A percentile compares a stretch with the other conserved stretches of the same genome.
Evolutionary conservation across 2,329 filamentous ascomycete genomes (phyloP).

Genomic region (Neofusicoccum sp.): DNA sequence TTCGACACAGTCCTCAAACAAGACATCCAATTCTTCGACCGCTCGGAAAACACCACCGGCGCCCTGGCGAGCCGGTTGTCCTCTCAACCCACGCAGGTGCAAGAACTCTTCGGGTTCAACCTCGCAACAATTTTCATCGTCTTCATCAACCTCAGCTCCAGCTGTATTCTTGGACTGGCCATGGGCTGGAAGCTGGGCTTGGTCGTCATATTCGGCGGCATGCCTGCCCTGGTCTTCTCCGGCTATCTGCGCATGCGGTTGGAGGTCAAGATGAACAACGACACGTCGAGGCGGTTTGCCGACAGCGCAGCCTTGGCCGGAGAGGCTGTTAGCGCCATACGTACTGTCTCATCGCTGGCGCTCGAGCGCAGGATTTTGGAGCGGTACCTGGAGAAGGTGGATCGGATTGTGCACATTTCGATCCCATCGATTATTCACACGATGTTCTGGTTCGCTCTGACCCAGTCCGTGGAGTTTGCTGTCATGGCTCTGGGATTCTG

Average conservation of each 20-base stretch:
- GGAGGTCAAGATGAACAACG: not conserved
- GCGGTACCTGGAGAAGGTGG: constrained; percentile 19
- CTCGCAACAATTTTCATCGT: constrained; percentile 80
- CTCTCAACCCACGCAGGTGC: constrained; percentile 80
- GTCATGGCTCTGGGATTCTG: constrained; percentile 75
- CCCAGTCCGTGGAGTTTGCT: no score
- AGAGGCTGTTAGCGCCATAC: constrained; percentile 84
- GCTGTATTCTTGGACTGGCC: constrained; percentile 63
- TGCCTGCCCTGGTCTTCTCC: constrained; percentile 66
- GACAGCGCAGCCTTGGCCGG: constrained; percentile 79
- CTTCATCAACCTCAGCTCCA: constrained; percentile 68
- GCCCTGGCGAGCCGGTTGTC: constrained; percentile 81
- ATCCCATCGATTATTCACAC: constrained; percentile 23
- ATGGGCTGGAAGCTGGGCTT: constrained; percentile 83
- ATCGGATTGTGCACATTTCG: not conserved
- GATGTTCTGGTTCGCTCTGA: constrained; percentile 68
- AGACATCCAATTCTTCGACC: constrained; percentile 85
- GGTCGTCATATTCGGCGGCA: constrained; percentile 66
- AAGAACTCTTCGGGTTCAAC: constrained; percentile 78
- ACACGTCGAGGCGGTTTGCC: constrained; percentile 63
- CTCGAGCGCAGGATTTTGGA: constrained; percentile 66
- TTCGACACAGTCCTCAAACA: constrained; percentile 68
- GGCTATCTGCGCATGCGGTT: not conserved
- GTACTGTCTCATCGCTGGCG: constrained; percentile 84
- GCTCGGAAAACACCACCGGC: constrained; percentile 80